Evolutionary conservation across 371 early-diverging fungal species (phyloP).

Genomic region (Apophysomyces trapeziformis): DNA sequence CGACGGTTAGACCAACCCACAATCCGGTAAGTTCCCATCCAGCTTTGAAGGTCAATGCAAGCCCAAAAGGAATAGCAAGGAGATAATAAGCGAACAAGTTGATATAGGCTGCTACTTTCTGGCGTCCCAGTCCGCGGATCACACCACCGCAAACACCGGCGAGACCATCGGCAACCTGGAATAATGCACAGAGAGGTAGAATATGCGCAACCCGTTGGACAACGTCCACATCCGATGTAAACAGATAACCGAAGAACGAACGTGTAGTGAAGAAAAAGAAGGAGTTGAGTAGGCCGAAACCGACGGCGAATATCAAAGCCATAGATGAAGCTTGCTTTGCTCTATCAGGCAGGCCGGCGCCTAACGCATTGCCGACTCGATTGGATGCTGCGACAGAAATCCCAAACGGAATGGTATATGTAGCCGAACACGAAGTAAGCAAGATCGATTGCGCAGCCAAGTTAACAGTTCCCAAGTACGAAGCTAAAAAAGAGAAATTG

Average conservation of each 20-base stretch:
- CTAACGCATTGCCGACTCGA: constrained; percentile 76
- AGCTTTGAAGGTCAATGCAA: constrained; percentile 53
- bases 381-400: constrained; percentile 74
- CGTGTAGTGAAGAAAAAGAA: constrained; percentile 28
- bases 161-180: constrained; percentile 70
- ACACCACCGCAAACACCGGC: constrained; percentile 65
- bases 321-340: constrained; percentile 40
- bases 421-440: constrained; percentile 63
- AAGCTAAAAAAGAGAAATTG: constrained; percentile 13
- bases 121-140: constrained; percentile 64
- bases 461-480: constrained; percentile 62
- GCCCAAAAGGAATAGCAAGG: constrained; percentile 65
- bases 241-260: constrained; percentile 56
- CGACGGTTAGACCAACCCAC: constrained; percentile 61
- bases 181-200: constrained; percentile 72
- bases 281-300: constrained; percentile 30
- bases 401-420: constrained; percentile 67
- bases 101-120: constrained; percentile 64
- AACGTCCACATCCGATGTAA: constrained; percentile 64
- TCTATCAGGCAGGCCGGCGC: constrained; percentile 41
- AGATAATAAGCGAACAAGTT: constrained; percentile 57
- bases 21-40: constrained; percentile 62
- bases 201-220: constrained; percentile 62
- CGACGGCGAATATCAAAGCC: constrained; percentile 41
- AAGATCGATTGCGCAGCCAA: constrained; percentile 83